These are phyloP conservation scores for Trifolium fragiferum DNA, from an alignment of 306 rosid genomes.

Conservation along the genomic window DNA sequence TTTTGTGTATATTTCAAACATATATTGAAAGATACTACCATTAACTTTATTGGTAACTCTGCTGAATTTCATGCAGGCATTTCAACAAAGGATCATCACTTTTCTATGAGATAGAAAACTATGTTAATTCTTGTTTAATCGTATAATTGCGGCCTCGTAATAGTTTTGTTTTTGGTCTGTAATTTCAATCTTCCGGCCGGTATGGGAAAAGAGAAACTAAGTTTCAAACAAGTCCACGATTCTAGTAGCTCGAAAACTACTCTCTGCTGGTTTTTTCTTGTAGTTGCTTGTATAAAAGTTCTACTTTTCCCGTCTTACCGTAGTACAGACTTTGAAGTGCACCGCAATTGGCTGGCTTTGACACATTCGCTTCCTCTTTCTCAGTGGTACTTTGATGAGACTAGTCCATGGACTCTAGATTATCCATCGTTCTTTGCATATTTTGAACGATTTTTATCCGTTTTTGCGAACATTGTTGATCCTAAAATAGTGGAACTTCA, in stretches of 20 bases:
- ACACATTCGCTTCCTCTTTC: conserved; percentile 91
- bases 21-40: background rate
- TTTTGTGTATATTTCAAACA: background rate
- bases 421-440: conserved; percentile 88
- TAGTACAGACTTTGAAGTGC: conserved; percentile 94
- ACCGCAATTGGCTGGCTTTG: conserved; percentile 82
- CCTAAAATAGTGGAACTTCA: conserved; percentile 73
- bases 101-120: conserved; percentile 28
- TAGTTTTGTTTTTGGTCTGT: conserved; percentile 1
- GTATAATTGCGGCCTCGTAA: background rate
- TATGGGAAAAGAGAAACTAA: conserved; percentile 51
- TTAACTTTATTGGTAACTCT: conserved; percentile 11
- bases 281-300: conserved; percentile 68
- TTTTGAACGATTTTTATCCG: conserved; percentile 70
- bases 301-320: conserved; percentile 79
- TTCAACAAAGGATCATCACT: conserved; percentile 17
- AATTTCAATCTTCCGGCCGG: background rate
- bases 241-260: conserved; percentile 29
- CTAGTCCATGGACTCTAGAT: conserved; percentile 94
- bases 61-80: conserved; percentile 43
- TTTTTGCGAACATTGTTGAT: conserved; percentile 66
- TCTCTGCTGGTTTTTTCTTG: conserved; percentile 70
- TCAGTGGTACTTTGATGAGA: conserved; percentile 80
- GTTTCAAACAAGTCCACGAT: conserved; percentile 31
- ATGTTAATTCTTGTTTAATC: conserved; percentile 8